Conservation (phyloP, 768 basidiomycete genomes). For the Candolleomyces efflorescens region DNA sequence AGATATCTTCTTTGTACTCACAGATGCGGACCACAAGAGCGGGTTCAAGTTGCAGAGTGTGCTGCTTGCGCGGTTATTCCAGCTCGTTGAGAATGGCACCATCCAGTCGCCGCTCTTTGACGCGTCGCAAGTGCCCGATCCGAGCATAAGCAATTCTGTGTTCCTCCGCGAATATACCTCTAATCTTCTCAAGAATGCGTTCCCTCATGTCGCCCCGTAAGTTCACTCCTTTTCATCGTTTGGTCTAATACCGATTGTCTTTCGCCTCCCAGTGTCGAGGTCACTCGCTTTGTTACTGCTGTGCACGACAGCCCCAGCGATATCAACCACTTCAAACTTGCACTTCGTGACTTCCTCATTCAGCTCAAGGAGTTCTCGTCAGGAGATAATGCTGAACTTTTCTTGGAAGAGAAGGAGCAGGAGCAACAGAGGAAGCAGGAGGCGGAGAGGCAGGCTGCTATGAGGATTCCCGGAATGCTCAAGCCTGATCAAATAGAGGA, state of each 20-base stretch:
- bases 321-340: constrained; percentile 88
- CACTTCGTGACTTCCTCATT: constrained; percentile 95
- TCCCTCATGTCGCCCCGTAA: constrained; percentile 88
- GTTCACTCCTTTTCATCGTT: constrained; percentile 24
- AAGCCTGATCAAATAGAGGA: constrained; percentile 94
- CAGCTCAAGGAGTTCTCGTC: constrained; percentile 94
- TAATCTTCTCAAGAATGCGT: constrained; percentile 81
- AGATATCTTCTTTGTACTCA: constrained; percentile 96
- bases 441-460: constrained; percentile 83
- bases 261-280: constrained; percentile 57
- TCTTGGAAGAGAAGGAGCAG: constrained; percentile 89
- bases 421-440: constrained; percentile 75
- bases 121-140: constrained; percentile 63
- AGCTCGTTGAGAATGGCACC: constrained; percentile 77
- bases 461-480: constrained; percentile 96
- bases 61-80: constrained; percentile 91
- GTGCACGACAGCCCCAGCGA: constrained; percentile 73
- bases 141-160: constrained; percentile 68
- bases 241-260: constrained; percentile 5
- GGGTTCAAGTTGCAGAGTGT: constrained; percentile 95
- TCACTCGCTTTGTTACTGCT: constrained; percentile 62
- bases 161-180: constrained; percentile 86
- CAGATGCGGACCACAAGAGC: constrained; percentile 98
- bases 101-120: constrained; percentile 78
- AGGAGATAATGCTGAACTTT: constrained; percentile 89